Conservation (phyloP, 2,329 filamentous ascomycete genomes). For the Fusarium caatingaense region DNA sequence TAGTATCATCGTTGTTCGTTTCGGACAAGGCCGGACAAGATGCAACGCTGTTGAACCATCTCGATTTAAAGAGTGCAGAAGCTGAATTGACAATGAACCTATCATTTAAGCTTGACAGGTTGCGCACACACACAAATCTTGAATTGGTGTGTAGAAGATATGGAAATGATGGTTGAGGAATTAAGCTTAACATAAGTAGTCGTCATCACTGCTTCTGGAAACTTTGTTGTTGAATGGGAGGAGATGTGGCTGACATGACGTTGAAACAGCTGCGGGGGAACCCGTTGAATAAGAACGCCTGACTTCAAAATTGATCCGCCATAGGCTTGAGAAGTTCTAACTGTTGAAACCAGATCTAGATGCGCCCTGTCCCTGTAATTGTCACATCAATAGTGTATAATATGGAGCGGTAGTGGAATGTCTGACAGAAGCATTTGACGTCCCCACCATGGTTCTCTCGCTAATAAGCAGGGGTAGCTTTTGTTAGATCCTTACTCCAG, state of each 20-base stretch:
- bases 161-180: not conserved
- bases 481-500: too few relatives aligned
- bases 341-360: not conserved
- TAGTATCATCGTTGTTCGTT: not conserved
- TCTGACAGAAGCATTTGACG: not conserved
- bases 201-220: not conserved
- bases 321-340: not conserved
- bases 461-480: too few relatives aligned
- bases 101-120: not conserved
- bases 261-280: not conserved
- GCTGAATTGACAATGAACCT: not conserved
- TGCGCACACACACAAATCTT: rapidly evolving
- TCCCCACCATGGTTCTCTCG: not conserved
- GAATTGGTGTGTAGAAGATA: not conserved
- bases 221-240: not conserved
- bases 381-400: not conserved
- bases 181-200: not conserved
- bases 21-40: not conserved
- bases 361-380: not conserved
- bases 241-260: not conserved
- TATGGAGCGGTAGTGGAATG: not conserved
- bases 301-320: not conserved
- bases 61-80: not conserved
- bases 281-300: not conserved
- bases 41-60: not conserved